Conservation (phyloP, 371 early-diverging fungal species). For the Lichtheimia corymbifera region DNA sequence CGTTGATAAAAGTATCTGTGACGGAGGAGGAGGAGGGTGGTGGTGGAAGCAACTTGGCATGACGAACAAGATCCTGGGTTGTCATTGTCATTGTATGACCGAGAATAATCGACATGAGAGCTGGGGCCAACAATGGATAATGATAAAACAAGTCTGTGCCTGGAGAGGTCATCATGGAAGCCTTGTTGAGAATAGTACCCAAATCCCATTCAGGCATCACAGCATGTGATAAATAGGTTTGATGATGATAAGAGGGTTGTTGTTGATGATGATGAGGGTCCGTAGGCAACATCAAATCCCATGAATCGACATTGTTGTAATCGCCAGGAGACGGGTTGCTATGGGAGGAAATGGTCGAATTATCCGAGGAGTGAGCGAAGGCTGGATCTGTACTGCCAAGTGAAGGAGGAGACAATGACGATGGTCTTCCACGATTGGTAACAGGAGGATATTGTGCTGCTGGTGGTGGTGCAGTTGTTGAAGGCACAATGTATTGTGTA, state of each 20-base stretch:
- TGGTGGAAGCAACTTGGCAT: slow-evolving; percentile 24
- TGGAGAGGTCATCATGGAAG: not conserved
- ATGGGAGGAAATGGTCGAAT: slow-evolving; percentile 24
- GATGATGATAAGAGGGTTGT: slow-evolving; percentile 5
- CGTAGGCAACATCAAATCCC: slow-evolving; percentile 22
- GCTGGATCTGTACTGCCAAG: slow-evolving; percentile 6
- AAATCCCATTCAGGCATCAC: slow-evolving; percentile 45
- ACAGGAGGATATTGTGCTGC: not conserved
- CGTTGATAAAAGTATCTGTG: slow-evolving; percentile 1
- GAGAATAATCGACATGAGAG: slow-evolving; percentile 47
- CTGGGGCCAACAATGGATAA: slow-evolving; percentile 46
- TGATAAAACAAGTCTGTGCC: slow-evolving; percentile 21
- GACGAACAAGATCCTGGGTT: slow-evolving; percentile 30
- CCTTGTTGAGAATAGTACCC: slow-evolving; percentile 27
- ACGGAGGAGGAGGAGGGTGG: not conserved
- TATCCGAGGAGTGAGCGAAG: slow-evolving; percentile 10
- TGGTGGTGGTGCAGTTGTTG: not conserved
- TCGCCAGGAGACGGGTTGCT: slow-evolving; percentile 26
- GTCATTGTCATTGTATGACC: slow-evolving; percentile 49
- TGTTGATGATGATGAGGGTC: not conserved
- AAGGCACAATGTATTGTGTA: not conserved
- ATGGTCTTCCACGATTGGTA: not conserved
- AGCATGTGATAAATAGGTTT: slow-evolving; percentile 43
- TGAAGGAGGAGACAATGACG: slow-evolving; percentile 15
- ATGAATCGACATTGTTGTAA: slow-evolving; percentile 18